Conservation (phyloP, 768 basidiomycete genomes). For the Crucibulum laeve region DNA sequence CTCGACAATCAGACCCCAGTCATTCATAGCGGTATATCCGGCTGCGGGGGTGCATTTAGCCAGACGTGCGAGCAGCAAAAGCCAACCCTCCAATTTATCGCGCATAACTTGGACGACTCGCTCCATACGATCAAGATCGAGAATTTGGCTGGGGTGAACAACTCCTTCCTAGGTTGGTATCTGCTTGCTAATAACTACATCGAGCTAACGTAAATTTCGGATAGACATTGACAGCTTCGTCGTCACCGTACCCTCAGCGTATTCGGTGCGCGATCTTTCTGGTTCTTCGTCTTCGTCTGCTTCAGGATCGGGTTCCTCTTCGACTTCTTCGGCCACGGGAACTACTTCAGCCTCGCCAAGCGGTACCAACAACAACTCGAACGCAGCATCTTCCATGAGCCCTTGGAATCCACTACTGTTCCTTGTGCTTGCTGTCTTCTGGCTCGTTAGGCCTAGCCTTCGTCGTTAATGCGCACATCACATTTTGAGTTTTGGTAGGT, state of each 20-base stretch:
- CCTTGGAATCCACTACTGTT: constrained; percentile 9
- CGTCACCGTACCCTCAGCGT: constrained; percentile 34
- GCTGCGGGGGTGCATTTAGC: constrained; percentile 42
- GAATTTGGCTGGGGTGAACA: constrained; percentile 37
- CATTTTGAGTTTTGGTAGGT: background rate
- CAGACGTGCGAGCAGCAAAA: constrained; percentile 41
- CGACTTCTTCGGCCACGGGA: constrained; percentile 5
- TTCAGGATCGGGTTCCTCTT: constrained; percentile 1
- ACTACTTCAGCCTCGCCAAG: background rate
- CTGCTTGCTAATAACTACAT: background rate
- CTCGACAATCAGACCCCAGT: constrained; percentile 31
- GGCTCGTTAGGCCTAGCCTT: constrained; percentile 3
- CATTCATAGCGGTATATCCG: constrained; percentile 34
- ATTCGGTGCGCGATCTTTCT: constrained; percentile 29
- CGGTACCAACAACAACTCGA: background rate
- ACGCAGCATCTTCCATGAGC: background rate
- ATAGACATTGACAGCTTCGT: constrained; percentile 42
- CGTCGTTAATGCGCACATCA: constrained; percentile 3
- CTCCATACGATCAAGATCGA: constrained; percentile 31
- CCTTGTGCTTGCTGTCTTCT: constrained; percentile 6
- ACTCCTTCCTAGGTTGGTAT: constrained; percentile 38
- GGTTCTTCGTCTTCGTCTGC: constrained; percentile 17
- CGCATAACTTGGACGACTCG: constrained; percentile 33
- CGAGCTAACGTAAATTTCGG: background rate
- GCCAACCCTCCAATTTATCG: constrained; percentile 38